Evolutionary conservation across 371 early-diverging fungal species (phyloP).

Genomic region (Mucor indicus): DNA sequence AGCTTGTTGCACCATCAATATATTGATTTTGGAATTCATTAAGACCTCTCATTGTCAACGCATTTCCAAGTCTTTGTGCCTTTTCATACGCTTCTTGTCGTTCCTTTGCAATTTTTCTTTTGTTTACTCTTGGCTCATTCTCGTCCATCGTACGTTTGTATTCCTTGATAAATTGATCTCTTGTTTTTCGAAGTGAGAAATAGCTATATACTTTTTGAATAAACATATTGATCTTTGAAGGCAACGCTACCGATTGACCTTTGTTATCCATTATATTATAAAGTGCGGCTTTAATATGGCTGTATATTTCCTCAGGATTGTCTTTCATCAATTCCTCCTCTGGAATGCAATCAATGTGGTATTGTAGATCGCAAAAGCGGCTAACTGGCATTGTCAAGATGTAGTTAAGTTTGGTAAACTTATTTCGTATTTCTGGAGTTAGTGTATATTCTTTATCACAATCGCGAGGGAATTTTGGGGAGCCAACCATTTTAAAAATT

Average conservation of each 20-base stretch:
- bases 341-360: conserved; percentile 10
- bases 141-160: conserved; percentile 6
- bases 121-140: conserved; percentile 9
- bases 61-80: conserved; percentile 11
- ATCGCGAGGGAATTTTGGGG: conserved; percentile 7
- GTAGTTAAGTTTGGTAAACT: conserved; percentile 5
- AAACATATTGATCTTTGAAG: conserved; percentile 7
- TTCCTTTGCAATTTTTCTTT: conserved; percentile 15
- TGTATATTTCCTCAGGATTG: conserved; percentile 11
- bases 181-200: conserved; percentile 17
- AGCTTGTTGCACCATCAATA: conserved; percentile 9
- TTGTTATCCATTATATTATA: conserved; percentile 7
- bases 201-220: conserved; percentile 15
- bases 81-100: conserved; percentile 10
- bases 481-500: conserved; percentile 9
- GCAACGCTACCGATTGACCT: conserved; percentile 5
- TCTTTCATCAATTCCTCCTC: conserved; percentile 9
- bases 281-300: conserved; percentile 12
- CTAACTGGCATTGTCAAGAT: conserved; percentile 12
- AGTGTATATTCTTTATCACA: conserved; percentile 9
- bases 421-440: conserved; percentile 8
- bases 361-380: conserved; percentile 5
- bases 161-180: conserved; percentile 8
- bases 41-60: conserved; percentile 14
- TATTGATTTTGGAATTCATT: conserved; percentile 11